A percentile compares a stretch with the other conserved stretches of the same genome.
These are phyloP conservation scores for Calocera cornea DNA, from an alignment of 768 basidiomycete species.

Conservation along the genomic window DNA sequence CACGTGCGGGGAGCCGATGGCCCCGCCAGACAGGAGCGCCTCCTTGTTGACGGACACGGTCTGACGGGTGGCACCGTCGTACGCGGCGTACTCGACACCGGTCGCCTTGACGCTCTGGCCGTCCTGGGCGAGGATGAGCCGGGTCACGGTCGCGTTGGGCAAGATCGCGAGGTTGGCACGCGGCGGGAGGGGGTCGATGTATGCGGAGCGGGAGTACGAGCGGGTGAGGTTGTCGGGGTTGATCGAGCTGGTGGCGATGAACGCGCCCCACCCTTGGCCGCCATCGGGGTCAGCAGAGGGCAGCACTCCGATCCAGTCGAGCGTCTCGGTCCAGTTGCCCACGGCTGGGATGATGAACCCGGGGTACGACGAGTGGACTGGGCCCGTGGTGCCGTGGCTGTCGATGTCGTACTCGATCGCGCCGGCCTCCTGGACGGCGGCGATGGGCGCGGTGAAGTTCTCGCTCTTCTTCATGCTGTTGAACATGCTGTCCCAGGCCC, in stretches of 20 bases:
- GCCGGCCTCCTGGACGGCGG: slow-evolving; percentile 28
- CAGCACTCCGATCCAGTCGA: slow-evolving; percentile 34
- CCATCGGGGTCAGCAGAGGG: slow-evolving; percentile 32
- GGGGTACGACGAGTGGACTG: slow-evolving; percentile 37
- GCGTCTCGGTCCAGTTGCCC: slow-evolving; percentile 42
- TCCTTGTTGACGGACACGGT: slow-evolving; percentile 47
- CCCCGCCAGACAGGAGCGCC: slow-evolving; percentile 40
- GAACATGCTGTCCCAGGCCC: slow-evolving; percentile 38
- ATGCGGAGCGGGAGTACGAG: slow-evolving; percentile 48
- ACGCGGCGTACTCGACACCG: slow-evolving; percentile 37
- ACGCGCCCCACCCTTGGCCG: slow-evolving; percentile 37
- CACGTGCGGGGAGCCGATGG: slow-evolving; percentile 36
- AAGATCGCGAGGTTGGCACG: slow-evolving; percentile 52
- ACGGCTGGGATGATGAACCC: slow-evolving; percentile 40
- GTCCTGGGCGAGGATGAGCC: slow-evolving; percentile 32
- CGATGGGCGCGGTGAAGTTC: slow-evolving; percentile 40
- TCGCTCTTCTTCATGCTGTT: slow-evolving; percentile 38
- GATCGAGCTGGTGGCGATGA: slow-evolving; percentile 44
- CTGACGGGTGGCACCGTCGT: slow-evolving; percentile 22
- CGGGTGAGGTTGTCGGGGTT: slow-evolving; percentile 52
- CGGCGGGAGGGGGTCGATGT: slow-evolving; percentile 51
- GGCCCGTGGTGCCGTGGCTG: slow-evolving; percentile 41
- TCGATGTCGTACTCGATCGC: slow-evolving; percentile 34
- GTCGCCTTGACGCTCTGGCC: slow-evolving; percentile 29
- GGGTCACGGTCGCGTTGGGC: slow-evolving; percentile 44